These are phyloP conservation scores for Coniochaeta pulveracea DNA, from an alignment of 2,329 filamentous ascomycete species.

Conservation along the genomic window DNA sequence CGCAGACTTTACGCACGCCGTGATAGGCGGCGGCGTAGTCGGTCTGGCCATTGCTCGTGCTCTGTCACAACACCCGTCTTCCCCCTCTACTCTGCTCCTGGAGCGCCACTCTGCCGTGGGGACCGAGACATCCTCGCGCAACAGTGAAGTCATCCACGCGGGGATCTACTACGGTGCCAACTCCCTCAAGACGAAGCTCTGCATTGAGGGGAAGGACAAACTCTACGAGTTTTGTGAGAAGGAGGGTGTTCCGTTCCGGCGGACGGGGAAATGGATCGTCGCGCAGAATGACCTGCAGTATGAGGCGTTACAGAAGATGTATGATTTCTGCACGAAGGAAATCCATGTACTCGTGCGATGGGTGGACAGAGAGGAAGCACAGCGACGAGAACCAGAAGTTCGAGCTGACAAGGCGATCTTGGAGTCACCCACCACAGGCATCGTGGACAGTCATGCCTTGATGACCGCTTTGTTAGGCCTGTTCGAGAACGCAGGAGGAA, in stretches of 20 bases:
- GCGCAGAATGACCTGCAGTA: constrained; percentile 68
- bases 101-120: constrained; percentile 68
- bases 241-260: constrained; percentile 57
- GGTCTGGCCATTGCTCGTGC: constrained; percentile 70
- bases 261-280: constrained; percentile 89
- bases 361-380: constrained; percentile 51
- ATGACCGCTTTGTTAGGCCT: constrained; percentile 72
- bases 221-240: constrained; percentile 68
- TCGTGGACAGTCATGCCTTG: constrained; percentile 74
- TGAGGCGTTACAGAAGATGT: constrained; percentile 43
- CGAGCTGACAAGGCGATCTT: constrained; percentile 61
- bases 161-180: constrained; percentile 77
- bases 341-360: constrained; percentile 60
- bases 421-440: constrained; percentile 79
- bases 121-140: constrained; percentile 79
- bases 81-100: constrained; percentile 61
- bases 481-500: constrained; percentile 68
- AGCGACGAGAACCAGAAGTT: constrained; percentile 61
- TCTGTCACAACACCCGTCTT: constrained; percentile 48
- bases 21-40: constrained; percentile 54
- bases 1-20: constrained; percentile 36
- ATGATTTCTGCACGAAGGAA: constrained; percentile 26
- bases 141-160: constrained; percentile 93
- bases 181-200: constrained; percentile 75
- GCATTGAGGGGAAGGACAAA: constrained; percentile 63